Percentiles rank a stretch among this genome's conserved stretches.
Conservation (phyloP, 306 rosid genomes). For the Geum urbanum region DNA sequence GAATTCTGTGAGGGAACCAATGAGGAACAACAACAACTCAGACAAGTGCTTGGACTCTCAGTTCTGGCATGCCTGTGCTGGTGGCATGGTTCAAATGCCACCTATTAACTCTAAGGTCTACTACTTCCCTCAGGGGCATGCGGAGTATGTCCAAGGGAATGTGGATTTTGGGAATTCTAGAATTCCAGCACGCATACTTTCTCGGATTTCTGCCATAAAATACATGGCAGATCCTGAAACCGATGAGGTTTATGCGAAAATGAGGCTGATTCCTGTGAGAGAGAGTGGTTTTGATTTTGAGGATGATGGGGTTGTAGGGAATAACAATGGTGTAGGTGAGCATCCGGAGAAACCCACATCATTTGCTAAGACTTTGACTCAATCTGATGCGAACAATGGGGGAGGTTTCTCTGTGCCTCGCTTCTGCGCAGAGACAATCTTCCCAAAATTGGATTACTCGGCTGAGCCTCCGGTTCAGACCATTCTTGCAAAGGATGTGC, state of each 20-base stretch:
- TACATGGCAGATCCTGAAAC: constrained; percentile 89
- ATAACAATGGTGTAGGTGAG: constrained; percentile 34
- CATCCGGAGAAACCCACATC: constrained; percentile 57
- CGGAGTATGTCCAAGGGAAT: constrained; percentile 58
- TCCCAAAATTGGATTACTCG: constrained; percentile 73
- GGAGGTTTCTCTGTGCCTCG: constrained; percentile 99
- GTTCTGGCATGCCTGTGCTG: constrained; percentile 95
- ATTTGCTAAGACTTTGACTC: constrained; percentile 92
- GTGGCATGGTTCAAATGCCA: constrained; percentile 95
- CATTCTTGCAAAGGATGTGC: constrained; percentile 82
- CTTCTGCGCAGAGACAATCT: constrained; percentile 91
- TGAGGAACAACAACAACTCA: constrained; percentile 24
- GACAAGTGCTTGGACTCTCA: constrained; percentile 77
- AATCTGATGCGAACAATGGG: constrained; percentile 96
- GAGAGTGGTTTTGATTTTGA: constrained; percentile 42
- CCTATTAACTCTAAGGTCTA: constrained; percentile 67
- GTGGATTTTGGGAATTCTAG: constrained; percentile 51
- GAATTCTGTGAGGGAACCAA: constrained; percentile 48
- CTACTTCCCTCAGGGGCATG: constrained; percentile 96
- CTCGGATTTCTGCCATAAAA: constrained; percentile 54
- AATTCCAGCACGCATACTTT: constrained; percentile 55
- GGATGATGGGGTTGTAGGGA: constrained; percentile 43
- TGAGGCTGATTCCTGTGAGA: constrained; percentile 52
- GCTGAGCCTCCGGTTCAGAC: constrained; percentile 90
- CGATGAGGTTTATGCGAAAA: constrained; percentile 77